These are phyloP conservation scores for Bruguiera hainesii DNA, from an alignment of 441 rosid genomes.

Conservation along the genomic window DNA sequence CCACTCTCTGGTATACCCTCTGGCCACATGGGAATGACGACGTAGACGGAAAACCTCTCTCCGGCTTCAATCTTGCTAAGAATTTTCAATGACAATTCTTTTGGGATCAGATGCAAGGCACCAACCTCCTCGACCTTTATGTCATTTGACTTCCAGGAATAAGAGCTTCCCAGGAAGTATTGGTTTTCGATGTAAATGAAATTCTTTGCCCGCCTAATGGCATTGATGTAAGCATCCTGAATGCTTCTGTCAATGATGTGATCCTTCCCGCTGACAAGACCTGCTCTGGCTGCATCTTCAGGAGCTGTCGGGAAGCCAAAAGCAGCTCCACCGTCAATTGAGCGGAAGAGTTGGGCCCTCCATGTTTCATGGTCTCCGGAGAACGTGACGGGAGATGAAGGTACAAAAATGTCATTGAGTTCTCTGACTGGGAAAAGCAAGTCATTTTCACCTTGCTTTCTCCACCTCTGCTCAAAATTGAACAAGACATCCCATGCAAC, in stretches of 20 bases:
- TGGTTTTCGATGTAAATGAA: conserved; percentile 89
- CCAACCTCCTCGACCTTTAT: conserved; percentile 63
- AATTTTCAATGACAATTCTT: conserved; percentile 77
- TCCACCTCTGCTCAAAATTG: conserved; percentile 46
- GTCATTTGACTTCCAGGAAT: conserved; percentile 40
- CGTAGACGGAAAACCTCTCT: conserved; percentile 55
- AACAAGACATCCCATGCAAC: conserved; percentile 39
- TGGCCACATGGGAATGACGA: conserved; percentile 35
- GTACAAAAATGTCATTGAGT: conserved; percentile 16
- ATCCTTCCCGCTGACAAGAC: conserved; percentile 84
- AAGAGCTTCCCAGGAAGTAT: conserved; percentile 47
- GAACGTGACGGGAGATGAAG: conserved; percentile 12
- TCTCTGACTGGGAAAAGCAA: conserved; percentile 20
- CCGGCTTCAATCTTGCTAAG: conserved; percentile 70
- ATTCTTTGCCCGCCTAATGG: conserved; percentile 81
- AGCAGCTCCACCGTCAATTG: conserved; percentile 88
- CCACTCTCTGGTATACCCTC: conserved; percentile 30
- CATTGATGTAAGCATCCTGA: conserved; percentile 86
- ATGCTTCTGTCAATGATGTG: conserved; percentile 87
- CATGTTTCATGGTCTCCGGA: conserved; percentile 36
- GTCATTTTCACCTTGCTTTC: conserved; percentile 27
- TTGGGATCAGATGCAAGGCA: conserved; percentile 78
- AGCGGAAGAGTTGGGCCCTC: conserved; percentile 82
- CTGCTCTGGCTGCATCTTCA: conserved; percentile 74
- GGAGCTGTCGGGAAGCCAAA: conserved; percentile 83